Percentiles rank a stretch among this genome's conserved stretches.
Evolutionary conservation across 108 stramenopile species (phyloP).

Genomic region (Chaetoceros muelleri): DNA sequence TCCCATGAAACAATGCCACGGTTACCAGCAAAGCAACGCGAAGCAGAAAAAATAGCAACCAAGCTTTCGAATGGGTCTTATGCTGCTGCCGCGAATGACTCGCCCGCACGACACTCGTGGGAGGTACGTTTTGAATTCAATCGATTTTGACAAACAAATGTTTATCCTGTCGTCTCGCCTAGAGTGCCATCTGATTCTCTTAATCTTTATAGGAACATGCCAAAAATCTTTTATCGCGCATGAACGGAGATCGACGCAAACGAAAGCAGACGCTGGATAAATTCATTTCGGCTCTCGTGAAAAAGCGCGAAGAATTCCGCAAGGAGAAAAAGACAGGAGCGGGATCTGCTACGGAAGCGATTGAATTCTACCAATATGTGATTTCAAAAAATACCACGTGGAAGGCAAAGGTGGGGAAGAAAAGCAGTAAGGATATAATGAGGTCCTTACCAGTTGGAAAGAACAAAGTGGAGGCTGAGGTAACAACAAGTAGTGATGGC

Average conservation of each 20-base stretch:
- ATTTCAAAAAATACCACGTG: too few species aligned
- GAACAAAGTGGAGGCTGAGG: too few species aligned
- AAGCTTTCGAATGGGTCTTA: conserved; percentile 1
- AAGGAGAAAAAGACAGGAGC: conserved; percentile 2
- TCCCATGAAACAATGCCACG: background rate
- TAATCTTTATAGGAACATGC: background rate
- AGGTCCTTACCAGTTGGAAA: too few species aligned
- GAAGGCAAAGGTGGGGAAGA: too few species aligned
- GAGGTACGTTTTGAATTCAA: background rate
- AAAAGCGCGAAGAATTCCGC: background rate
- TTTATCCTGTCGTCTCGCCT: background rate
- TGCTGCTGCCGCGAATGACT: conserved; percentile 19
- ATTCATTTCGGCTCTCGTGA: background rate
- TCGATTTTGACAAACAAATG: background rate
- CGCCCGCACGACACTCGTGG: background rate
- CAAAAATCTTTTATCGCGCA: background rate
- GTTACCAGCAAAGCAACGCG: background rate
- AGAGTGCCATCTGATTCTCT: background rate
- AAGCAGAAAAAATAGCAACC: background rate
- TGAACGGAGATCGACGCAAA: background rate
- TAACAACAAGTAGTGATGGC: too few species aligned
- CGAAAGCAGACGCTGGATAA: background rate
- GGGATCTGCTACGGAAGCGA: background rate
- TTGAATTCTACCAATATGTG: background rate
- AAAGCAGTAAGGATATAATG: too few species aligned